Percentiles rank a stretch among this genome's conserved stretches.
phyloP scores from a whole-genome alignment of 441 rosid species.

The Daphne laureola region DNA sequence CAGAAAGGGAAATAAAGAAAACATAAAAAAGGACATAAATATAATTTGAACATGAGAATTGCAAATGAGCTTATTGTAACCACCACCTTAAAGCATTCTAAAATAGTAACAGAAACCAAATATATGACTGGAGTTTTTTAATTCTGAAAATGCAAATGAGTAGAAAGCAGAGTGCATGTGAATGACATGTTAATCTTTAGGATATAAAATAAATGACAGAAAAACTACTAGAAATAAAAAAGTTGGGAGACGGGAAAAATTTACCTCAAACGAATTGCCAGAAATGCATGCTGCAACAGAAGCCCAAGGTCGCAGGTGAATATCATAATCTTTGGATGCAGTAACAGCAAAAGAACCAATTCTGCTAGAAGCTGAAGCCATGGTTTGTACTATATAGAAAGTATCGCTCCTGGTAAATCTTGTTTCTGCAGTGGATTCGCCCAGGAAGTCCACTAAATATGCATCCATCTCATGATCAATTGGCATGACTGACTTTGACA shows the following conservation, averaged over 20 bases:
- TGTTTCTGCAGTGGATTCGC: constrained; percentile 47
- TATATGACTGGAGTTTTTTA: too few species aligned
- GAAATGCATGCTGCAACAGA: constrained; percentile 94
- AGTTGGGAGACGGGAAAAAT: constrained; percentile 13
- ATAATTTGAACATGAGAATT: too few species aligned
- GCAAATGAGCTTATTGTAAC: too few species aligned
- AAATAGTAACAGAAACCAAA: too few species aligned
- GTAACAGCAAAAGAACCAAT: constrained; percentile 76
- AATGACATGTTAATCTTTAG: background rate
- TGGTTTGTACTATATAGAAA: constrained; percentile 76
- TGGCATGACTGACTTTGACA: constrained; percentile 46
- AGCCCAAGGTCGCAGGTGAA: constrained; percentile 95
- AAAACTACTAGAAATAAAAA: constrained; percentile 5
- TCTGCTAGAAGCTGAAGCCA: constrained; percentile 80
- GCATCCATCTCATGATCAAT: constrained; percentile 53
- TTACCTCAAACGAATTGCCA: constrained; percentile 57
- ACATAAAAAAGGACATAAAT: too few species aligned
- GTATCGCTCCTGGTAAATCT: constrained; percentile 52
- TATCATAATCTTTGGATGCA: constrained; percentile 90
- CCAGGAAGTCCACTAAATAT: constrained; percentile 64
- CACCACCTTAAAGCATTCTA: too few species aligned
- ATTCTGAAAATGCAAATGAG: background rate
- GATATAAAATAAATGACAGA: background rate
- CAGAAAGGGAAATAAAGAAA: too few species aligned
- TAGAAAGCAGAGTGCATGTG: background rate